phyloP scores from a whole-genome alignment of 2,329 filamentous ascomycete genomes.

The Fusarium stilboides region DNA sequence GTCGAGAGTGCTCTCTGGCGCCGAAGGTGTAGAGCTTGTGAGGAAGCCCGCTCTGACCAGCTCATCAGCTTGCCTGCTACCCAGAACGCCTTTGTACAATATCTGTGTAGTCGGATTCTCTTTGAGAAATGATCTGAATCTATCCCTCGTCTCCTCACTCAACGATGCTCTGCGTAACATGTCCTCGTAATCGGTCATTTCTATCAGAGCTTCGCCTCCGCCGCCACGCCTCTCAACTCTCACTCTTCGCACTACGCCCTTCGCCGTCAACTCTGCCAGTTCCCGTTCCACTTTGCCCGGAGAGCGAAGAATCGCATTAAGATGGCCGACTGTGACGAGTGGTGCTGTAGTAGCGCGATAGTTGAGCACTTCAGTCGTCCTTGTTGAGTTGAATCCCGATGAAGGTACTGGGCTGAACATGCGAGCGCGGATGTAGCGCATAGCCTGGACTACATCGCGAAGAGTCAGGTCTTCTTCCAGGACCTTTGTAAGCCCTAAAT shows the following conservation, averaged over 20 bases:
- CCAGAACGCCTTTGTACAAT: conserved; percentile 55
- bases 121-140: conserved; percentile 67
- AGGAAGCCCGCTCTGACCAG: conserved; percentile 79
- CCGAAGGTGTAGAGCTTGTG: conserved; percentile 61
- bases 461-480: conserved; percentile 71
- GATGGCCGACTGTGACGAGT: conserved; percentile 75
- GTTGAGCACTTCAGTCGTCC: conserved; percentile 75
- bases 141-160: conserved; percentile 61
- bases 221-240: conserved; percentile 73
- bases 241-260: conserved; percentile 73
- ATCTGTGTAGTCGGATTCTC: conserved; percentile 63
- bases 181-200: conserved; percentile 68
- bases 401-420: conserved; percentile 78
- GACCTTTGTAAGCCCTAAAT: conserved; percentile 70
- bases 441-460: conserved; percentile 75
- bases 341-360: conserved; percentile 73
- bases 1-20: conserved; percentile 58
- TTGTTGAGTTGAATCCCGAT: conserved; percentile 74
- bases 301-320: conserved; percentile 74
- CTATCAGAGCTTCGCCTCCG: conserved; percentile 76
- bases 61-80: conserved; percentile 64
- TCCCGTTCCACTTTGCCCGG: conserved; percentile 78
- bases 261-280: conserved; percentile 71
- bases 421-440: conserved; percentile 71
- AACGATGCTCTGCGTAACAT: conserved; percentile 60